Evolutionary conservation across 768 basidiomycete genomes (phyloP), one percentile per base, ranked within the genome.

Genomic region (Tylopilus rubrobrunneus): DNA sequence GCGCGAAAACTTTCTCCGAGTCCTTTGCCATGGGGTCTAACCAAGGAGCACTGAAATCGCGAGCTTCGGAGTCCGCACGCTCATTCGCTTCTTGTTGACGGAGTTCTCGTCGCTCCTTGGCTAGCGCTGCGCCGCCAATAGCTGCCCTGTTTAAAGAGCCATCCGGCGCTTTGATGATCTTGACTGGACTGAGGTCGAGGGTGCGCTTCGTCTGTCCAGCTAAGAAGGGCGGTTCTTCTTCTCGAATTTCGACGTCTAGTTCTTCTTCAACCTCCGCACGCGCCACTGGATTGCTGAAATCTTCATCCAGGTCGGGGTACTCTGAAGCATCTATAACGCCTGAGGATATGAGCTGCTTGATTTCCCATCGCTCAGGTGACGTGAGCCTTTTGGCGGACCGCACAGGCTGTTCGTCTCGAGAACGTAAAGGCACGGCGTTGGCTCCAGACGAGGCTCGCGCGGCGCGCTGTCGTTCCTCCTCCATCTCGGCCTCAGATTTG

Each of bases 351-450:
- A 99, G 83, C 68, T 98, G 97, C 71, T 98, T 98, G 72, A 99
- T 95, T 75, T 99, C 97, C 94, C 97, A 99, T 28, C 97, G 85
- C 71, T 99, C 97, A 1, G 97, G 97, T 7, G 91, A 94, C 1
- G 95, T 95, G 53, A 98, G 75, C 15, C 96, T 82, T 65, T 93
- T 94, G 0, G 93, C 92, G 3, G 88, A 90, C 31, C 85, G 83
- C 15, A 85, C 79, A 43, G 63, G 76, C 72, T 58, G 79, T 57
- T 67, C 72, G 67, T 67, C 80, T 68, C 60, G 81, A 63, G 65
- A 81, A 70, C 76, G 78, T 15, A 98, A 76, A 2, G 95, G 92
- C 21, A 95, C 77, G 15, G 93, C 83, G 62, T 99, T 99, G 29
- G 92, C 83, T 25, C 96, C 94, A 4, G 90, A 84, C 5, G 83